Conservation (phyloP, 129 eudicot genomes). For the Rutidosis leptorrhynchoides region DNA sequence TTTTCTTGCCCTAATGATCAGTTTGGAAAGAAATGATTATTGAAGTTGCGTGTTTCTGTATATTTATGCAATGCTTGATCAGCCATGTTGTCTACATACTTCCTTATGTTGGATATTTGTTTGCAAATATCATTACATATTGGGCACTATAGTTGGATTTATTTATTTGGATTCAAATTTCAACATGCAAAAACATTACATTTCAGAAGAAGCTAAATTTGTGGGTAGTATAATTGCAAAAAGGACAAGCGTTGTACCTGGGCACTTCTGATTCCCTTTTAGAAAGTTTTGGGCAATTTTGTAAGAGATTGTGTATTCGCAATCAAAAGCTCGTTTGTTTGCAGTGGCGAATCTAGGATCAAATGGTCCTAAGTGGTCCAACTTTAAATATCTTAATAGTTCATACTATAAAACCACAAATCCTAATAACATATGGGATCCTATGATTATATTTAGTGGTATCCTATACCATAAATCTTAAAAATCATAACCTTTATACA, state of each 20-base stretch:
- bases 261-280: neutral
- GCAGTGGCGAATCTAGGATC: too few species aligned
- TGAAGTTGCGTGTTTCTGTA: neutral
- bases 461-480: too few species aligned
- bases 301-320: neutral
- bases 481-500: too few species aligned
- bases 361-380: too few species aligned
- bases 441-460: too few species aligned
- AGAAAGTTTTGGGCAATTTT: neutral
- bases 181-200: neutral
- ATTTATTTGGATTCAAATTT: neutral
- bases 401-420: too few species aligned
- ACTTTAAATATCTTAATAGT: too few species aligned
- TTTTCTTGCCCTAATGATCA: neutral
- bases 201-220: constrained; percentile 1
- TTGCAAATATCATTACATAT: neutral
- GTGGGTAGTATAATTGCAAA: constrained; percentile 10
- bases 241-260: neutral
- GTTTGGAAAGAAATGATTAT: neutral
- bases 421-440: too few species aligned
- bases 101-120: constrained; percentile 5
- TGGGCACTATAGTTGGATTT: neutral
- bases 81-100: constrained; percentile 3
- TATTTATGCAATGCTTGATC: neutral
- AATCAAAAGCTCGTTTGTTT: neutral